These are phyloP conservation scores for Starmerella khaoyaiensis DNA, from an alignment of 805 yeast genomes.

Conservation along the genomic window DNA sequence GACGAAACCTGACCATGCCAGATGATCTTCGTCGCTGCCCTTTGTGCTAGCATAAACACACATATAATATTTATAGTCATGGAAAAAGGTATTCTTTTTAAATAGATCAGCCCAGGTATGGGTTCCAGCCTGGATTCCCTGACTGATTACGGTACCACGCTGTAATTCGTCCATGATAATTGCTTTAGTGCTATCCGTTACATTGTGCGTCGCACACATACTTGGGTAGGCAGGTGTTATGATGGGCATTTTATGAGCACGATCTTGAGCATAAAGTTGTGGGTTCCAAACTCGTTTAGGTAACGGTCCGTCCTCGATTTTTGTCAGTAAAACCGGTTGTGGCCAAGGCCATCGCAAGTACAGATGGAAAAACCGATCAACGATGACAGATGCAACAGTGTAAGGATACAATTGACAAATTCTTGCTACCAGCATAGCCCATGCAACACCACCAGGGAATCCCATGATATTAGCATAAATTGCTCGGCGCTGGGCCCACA, in stretches of 20 bases:
- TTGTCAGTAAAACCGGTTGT: constrained; percentile 85
- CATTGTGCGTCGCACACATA: constrained; percentile 98
- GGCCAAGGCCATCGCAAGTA: constrained; percentile 95
- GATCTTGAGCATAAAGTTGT: constrained; percentile 71
- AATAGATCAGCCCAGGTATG: constrained; percentile 66
- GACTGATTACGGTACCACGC: constrained; percentile 62
- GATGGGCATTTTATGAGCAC: constrained; percentile 90
- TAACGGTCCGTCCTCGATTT: constrained; percentile 91
- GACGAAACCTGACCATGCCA: constrained; percentile 85
- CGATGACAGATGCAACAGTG: constrained; percentile 82
- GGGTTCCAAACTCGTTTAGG: constrained; percentile 98
- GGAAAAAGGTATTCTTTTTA: constrained; percentile 68
- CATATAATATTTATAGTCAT: constrained; percentile 71
- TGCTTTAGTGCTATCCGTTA: constrained; percentile 74
- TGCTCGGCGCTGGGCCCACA: constrained; percentile 95
- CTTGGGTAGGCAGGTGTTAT: constrained; percentile 97
- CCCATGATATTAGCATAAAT: constrained; percentile 91
- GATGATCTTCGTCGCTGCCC: constrained; percentile 65
- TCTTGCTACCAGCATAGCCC: constrained; percentile 99
- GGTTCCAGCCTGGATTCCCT: constrained; percentile 49
- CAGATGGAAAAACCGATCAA: constrained; percentile 79
- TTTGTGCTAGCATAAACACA: constrained; percentile 68
- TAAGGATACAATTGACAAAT: constrained; percentile 94
- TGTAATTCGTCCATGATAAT: constrained; percentile 66
- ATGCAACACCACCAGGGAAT: constrained; percentile 98